Evolutionary conservation across 1,284 basidiomycete species (phyloP).

Genomic region (Ceratobasidium sp.): DNA sequence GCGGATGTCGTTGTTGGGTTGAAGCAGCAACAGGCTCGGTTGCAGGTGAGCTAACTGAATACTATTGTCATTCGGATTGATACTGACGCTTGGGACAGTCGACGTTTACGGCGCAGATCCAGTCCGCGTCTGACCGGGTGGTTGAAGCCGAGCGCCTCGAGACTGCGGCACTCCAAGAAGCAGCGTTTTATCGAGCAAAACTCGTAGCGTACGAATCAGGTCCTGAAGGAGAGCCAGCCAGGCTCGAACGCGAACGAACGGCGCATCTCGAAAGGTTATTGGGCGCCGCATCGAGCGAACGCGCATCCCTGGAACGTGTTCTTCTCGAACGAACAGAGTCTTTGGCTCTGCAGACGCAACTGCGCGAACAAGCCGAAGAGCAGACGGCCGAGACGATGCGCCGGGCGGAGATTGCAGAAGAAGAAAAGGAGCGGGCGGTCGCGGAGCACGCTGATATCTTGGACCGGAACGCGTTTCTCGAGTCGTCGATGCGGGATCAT

Average conservation of each 20-base stretch:
- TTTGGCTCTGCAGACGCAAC: constrained; percentile 77
- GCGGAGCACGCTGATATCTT: constrained; percentile 82
- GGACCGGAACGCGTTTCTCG: constrained; percentile 70
- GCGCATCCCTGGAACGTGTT: constrained; percentile 75
- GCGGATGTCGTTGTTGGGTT: constrained; percentile 83
- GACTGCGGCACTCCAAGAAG: constrained; percentile 88
- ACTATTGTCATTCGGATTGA: background rate
- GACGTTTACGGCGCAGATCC: constrained; percentile 79
- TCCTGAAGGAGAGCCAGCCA: constrained; percentile 72
- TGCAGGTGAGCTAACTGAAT: constrained; percentile 74
- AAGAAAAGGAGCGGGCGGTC: constrained; percentile 76
- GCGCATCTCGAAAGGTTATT: constrained; percentile 85
- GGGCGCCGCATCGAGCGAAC: constrained; percentile 73
- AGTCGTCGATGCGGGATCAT: constrained; percentile 82
- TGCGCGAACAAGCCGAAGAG: constrained; percentile 85
- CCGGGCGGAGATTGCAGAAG: constrained; percentile 86
- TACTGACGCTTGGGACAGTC: constrained; percentile 61
- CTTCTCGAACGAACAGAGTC: constrained; percentile 80
- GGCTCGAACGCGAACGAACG: constrained; percentile 85
- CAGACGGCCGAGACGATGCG: constrained; percentile 83
- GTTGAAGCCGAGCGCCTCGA: constrained; percentile 85
- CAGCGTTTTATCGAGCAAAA: constrained; percentile 97
- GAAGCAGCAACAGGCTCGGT: constrained; percentile 88
- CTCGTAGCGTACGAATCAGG: constrained; percentile 85
- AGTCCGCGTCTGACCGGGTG: constrained; percentile 80